A percentile compares a stretch with the other conserved stretches of the same genome.
Evolutionary conservation across 768 basidiomycete species (phyloP).

Genomic region (Aureoboletus auriporus): DNA sequence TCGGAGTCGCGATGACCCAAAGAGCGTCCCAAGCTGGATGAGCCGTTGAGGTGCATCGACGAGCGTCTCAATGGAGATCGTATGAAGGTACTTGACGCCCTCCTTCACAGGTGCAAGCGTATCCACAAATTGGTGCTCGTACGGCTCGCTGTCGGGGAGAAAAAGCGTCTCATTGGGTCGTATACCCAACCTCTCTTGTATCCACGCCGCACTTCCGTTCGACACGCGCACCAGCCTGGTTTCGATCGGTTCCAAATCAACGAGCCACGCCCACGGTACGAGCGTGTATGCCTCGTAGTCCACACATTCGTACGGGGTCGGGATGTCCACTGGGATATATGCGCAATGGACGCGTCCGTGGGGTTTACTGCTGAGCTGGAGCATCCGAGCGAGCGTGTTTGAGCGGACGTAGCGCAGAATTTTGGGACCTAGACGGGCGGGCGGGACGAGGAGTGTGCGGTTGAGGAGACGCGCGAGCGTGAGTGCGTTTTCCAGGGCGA

Average conservation of each 20-base stretch:
- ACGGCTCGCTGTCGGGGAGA: slow-evolving; percentile 53
- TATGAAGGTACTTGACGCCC: slow-evolving; percentile 9
- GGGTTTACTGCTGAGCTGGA: slow-evolving; percentile 46
- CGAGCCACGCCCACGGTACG: slow-evolving; percentile 68
- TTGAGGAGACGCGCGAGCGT: slow-evolving; percentile 65
- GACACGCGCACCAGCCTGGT: slow-evolving; percentile 44
- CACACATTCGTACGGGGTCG: slow-evolving; percentile 52
- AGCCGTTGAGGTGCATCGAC: slow-evolving; percentile 37
- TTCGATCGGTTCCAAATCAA: slow-evolving; percentile 45
- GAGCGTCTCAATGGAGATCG: slow-evolving; percentile 11
- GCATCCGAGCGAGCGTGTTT: slow-evolving; percentile 41
- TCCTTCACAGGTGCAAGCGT: slow-evolving; percentile 4
- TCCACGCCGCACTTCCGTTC: slow-evolving; percentile 41
- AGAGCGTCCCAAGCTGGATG: slow-evolving; percentile 69
- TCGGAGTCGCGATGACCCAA: slow-evolving; percentile 68
- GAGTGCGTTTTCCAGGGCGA: slow-evolving; percentile 81
- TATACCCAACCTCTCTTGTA: slow-evolving; percentile 22
- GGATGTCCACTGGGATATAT: slow-evolving; percentile 28
- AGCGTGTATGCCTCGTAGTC: slow-evolving; percentile 59
- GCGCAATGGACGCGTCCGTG: slow-evolving; percentile 51
- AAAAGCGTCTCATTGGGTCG: slow-evolving; percentile 36
- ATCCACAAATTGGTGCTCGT: slow-evolving; percentile 39
- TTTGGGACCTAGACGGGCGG: slow-evolving; percentile 59
- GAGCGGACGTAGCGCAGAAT: slow-evolving; percentile 59
- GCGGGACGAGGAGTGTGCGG: slow-evolving; percentile 78